Evolutionary conservation across 306 rosid species (phyloP).

Genomic region (Calophaca sinica): DNA sequence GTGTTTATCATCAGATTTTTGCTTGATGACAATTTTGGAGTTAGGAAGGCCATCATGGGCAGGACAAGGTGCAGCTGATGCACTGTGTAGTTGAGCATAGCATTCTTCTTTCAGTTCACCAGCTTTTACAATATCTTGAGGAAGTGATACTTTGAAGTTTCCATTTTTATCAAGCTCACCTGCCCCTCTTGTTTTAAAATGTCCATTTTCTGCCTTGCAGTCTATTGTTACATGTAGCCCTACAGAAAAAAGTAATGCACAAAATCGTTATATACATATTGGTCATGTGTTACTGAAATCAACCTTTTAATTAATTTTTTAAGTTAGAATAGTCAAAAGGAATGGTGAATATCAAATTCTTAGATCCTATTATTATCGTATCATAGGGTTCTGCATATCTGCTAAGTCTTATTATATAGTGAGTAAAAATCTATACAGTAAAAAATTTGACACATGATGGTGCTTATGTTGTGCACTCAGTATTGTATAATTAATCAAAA

Average conservation of each 20-base stretch:
- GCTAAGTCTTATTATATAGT: too few relatives aligned
- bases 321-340: background rate
- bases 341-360: background rate
- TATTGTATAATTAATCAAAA: too few relatives aligned
- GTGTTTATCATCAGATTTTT: slow-evolving; percentile 58
- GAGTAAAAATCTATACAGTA: too few relatives aligned
- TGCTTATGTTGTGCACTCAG: too few relatives aligned
- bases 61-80: slow-evolving; percentile 71
- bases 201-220: slow-evolving; percentile 71
- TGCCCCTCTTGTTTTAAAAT: slow-evolving; percentile 63
- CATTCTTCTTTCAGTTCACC: slow-evolving; percentile 75
- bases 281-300: background rate
- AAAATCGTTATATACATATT: slow-evolving; percentile 4
- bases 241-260: slow-evolving; percentile 37
- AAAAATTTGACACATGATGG: too few relatives aligned
- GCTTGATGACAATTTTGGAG: slow-evolving; percentile 60
- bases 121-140: slow-evolving; percentile 61
- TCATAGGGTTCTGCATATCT: too few relatives aligned
- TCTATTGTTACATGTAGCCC: slow-evolving; percentile 78
- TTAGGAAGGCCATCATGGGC: slow-evolving; percentile 59
- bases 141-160: slow-evolving; percentile 69
- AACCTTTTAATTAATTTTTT: background rate
- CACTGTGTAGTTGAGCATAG: slow-evolving; percentile 82
- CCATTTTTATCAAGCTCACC: slow-evolving; percentile 74
- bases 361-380: background rate